A percentile compares a stretch with the other conserved stretches of the same genome.
These are phyloP conservation scores for Cryptosporidium sp. DNA, from an alignment of 169 alveolate species.

Conservation along the genomic window DNA sequence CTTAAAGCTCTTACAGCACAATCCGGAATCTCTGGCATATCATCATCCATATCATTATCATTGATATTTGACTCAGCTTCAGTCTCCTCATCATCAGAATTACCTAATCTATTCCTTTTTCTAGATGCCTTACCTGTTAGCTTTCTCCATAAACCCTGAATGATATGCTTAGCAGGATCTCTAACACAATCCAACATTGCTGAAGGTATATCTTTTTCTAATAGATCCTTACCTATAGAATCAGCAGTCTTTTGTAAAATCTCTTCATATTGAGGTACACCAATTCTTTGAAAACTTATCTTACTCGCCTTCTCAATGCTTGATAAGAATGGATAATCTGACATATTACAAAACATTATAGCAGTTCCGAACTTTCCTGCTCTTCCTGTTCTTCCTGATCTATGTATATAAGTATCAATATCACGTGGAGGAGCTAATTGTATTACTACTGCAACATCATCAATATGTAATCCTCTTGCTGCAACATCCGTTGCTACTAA, in stretches of 20 bases:
- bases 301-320: slow-evolving; percentile 71
- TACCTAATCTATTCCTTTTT: slow-evolving; percentile 13
- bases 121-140: slow-evolving; percentile 21
- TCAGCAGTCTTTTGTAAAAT: slow-evolving; percentile 62
- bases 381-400: slow-evolving; percentile 92
- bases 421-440: slow-evolving; percentile 91
- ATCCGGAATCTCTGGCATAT: slow-evolving; percentile 55
- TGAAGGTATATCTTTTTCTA: slow-evolving; percentile 26
- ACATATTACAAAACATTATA: slow-evolving; percentile 70
- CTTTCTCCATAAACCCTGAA: slow-evolving; percentile 43
- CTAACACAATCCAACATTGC: slow-evolving; percentile 26
- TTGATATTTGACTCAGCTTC: slow-evolving; percentile 42
- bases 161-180: slow-evolving; percentile 49
- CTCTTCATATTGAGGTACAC: slow-evolving; percentile 77
- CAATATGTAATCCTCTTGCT: slow-evolving; percentile 92
- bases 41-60: not conserved
- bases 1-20: slow-evolving; percentile 44
- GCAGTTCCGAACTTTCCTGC: slow-evolving; percentile 88
- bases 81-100: slow-evolving; percentile 23
- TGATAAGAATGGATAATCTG: slow-evolving; percentile 74
- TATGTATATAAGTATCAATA: slow-evolving; percentile 86
- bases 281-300: slow-evolving; percentile 76
- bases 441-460: slow-evolving; percentile 87
- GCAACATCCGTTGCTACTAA: slow-evolving; percentile 93
- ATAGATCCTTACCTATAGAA: slow-evolving; percentile 41